Percentiles rank a stretch among this genome's conserved stretches.
phyloP scores from a whole-genome alignment of 306 rosid species.

The Mimosa bimucronata region DNA sequence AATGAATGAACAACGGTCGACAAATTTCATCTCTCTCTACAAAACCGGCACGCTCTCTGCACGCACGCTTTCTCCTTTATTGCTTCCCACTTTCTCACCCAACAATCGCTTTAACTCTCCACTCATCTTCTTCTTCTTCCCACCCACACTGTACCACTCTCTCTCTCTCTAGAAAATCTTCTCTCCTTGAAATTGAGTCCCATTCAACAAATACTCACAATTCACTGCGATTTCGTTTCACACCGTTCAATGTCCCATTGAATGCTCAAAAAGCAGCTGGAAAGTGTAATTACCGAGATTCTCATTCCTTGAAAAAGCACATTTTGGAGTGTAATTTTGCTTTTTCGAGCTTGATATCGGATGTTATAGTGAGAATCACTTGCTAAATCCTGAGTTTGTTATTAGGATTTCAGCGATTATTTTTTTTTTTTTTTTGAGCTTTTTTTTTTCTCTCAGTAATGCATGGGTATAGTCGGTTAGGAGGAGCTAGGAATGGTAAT shows the following conservation, averaged over 20 bases:
- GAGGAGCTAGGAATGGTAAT: slow-evolving; percentile 45
- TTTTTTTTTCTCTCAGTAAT: slow-evolving; percentile 34
- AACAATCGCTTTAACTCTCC: neutral
- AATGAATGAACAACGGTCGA: neutral
- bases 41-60: neutral
- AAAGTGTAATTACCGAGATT: neutral
- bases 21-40: no score
- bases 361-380: slow-evolving; percentile 10
- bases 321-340: neutral
- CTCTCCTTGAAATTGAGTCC: neutral
- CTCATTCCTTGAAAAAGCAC: neutral
- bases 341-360: slow-evolving; percentile 13
- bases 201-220: neutral
- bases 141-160: neutral
- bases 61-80: slow-evolving; percentile 23
- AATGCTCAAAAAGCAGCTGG: neutral
- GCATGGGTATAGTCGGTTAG: slow-evolving; percentile 80
- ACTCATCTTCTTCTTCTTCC: neutral
- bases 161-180: neutral
- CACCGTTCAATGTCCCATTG: neutral
- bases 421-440: no score
- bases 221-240: neutral
- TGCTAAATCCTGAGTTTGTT: slow-evolving; percentile 28
- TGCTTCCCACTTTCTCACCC: neutral
- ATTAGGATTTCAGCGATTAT: neutral